Base-by-base conservation (phyloP, 2,329 filamentous ascomycete species). In the Clonostachys solani region DNA sequence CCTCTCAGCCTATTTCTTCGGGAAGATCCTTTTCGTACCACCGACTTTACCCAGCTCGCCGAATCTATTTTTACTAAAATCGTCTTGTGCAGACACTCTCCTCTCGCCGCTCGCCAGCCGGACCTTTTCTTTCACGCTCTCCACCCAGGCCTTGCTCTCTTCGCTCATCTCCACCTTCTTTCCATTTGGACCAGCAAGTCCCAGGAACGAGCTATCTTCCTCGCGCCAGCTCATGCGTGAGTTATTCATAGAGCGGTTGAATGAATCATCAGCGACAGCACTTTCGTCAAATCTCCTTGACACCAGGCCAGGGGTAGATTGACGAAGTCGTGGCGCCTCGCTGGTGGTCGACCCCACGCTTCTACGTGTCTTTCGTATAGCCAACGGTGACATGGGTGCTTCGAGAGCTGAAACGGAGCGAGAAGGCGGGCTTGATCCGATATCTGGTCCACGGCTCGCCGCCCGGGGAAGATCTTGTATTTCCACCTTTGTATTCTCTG, bases 111-210 rank as follows among this genome's bases (percentile, higher is more conserved):
- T 88, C 50, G 83, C 86, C 42, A 83, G 76, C 49, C 86, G 80
- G 38, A 91, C 89, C 60, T 89, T 86, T 59, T 89, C 86, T 68
- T 90, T 86, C 71, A 94, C 86, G 51, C 83, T 88, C 63, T 92
- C 86, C 10, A 94, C 86, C 89, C 89, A 94, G 37, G 84, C 83
- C 49, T 82, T 75, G 59, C 86, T 89, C 65, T 91, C 84, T 47
- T 84, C 82, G 47, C 83, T 87, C 68, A 83, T 87, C 60, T 75
- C 79, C 8, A 80, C 76, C 53, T 78, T 80, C 63, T 81, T 86
- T 35, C 77, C 74, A 42, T 78, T 81, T 2, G 87, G 87, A 0
- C 87, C 87, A 0, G 86, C 86, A 43, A 91, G 79, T 6, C 87
- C 86, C 7, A 89, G 74, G 50, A 70, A 69, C 9, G 75, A 74